Base-by-base conservation (phyloP, 1,284 basidiomycete genomes). In the Coniophora puteana region DNA sequence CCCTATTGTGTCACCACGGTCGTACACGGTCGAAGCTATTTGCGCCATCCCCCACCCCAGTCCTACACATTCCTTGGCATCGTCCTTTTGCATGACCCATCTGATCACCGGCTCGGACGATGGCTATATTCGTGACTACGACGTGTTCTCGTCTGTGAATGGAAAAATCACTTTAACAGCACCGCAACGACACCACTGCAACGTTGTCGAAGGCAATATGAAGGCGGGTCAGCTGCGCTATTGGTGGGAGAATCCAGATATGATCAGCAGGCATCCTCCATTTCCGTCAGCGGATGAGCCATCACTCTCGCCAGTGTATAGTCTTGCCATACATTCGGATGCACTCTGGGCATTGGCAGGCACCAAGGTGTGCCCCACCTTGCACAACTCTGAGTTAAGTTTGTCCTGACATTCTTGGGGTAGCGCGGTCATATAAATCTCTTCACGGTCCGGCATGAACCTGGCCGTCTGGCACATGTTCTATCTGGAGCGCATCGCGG, bases 41-140 rank as follows among this genome's bases (percentile, higher is more conserved):
- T 91, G 89, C 49, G 93, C 93, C 12, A 82, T 95, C 37, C 91
- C 93, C 1, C 89, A 96, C 51, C 90, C 91, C 1, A 78, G 79
- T 3, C 84, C 92, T 4, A 92, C 91, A 0, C 90, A 96, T 64
- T 77, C 89, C 11, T 77, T 97, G 17, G 84, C 92, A 2, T 72
- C 89, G 4, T 90, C 90, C 0, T 65, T 78, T n/a, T 96, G 94
- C 63, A 83, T 92, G 72, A 82, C 87, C 20, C 91, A 94, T 56
- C 71, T 97, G 11, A 66, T 97, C 34, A 93, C 93, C 4, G 94
- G 93, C 28, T 91, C 90, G 8, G 85, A 93, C 47, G 94, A 98
- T 62, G 94, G 94, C 8, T 93, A 92, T 54, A 85, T 98, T 33
- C 81, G 94, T 29, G 81, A 91, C 63, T 97, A 96, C 67, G 93